Percentiles rank a stretch among this genome's conserved stretches.
phyloP scores from a whole-genome alignment of 495 filamentous ascomycete species.

The Penicillium chermesinum region DNA sequence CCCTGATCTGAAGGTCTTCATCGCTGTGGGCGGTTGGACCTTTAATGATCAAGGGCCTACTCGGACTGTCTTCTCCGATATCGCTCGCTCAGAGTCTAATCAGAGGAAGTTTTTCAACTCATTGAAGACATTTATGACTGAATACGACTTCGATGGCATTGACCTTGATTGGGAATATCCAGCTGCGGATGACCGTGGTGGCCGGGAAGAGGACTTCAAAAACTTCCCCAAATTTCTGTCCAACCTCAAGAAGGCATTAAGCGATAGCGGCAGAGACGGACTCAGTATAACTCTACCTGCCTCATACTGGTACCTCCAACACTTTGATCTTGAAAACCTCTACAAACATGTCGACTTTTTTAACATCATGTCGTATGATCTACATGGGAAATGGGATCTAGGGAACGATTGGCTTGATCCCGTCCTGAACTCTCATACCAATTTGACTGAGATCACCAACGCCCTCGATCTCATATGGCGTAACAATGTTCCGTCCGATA shows the following conservation, averaged over 20 bases:
- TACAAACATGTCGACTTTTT: slow-evolving; percentile 40
- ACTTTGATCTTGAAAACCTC: slow-evolving; percentile 41
- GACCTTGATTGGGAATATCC: slow-evolving; percentile 51
- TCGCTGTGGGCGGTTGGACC: slow-evolving; percentile 36
- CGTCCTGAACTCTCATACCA: slow-evolving; percentile 24
- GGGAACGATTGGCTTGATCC: slow-evolving; percentile 8
- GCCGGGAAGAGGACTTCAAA: slow-evolving; percentile 28
- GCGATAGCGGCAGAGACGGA: slow-evolving; percentile 20
- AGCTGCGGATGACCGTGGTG: slow-evolving; percentile 40
- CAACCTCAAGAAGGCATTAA: slow-evolving; percentile 23
- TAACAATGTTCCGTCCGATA: slow-evolving; percentile 20
- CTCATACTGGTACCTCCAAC: slow-evolving; percentile 50
- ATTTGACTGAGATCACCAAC: slow-evolving; percentile 34
- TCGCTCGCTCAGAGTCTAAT: slow-evolving; percentile 7
- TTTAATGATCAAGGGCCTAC: slow-evolving; percentile 34
- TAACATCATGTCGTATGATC: slow-evolving; percentile 55
- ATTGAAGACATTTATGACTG: not conserved
- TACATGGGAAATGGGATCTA: slow-evolving; percentile 35
- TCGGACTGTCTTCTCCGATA: slow-evolving; percentile 23
- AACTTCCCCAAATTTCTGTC: slow-evolving; percentile 42
- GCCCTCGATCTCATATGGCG: slow-evolving; percentile 33
- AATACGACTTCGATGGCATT: slow-evolving; percentile 39
- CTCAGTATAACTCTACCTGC: slow-evolving; percentile 42
- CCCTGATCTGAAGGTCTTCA: not conserved
- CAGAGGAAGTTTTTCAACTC: not conserved